Conservation (phyloP, 352 stramenopile genomes). For the Phytophthora idaei region DNA sequence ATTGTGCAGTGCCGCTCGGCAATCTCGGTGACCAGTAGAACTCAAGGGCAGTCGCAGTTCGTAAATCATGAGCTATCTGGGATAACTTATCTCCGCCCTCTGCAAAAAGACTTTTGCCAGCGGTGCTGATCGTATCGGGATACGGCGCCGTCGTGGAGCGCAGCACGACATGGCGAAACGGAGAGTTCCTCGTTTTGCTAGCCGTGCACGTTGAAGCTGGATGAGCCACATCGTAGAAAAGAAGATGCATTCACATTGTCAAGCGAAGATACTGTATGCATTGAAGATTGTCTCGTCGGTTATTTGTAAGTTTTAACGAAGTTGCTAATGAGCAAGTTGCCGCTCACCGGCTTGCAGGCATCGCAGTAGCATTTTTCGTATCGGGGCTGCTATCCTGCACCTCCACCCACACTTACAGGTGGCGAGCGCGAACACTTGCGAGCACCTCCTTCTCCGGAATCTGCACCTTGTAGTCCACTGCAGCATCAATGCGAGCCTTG, state of each 20-base stretch:
- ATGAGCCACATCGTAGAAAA: not conserved
- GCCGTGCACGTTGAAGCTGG: conserved; percentile 15
- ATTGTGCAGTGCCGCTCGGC: too few species aligned
- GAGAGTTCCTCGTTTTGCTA: conserved; percentile 3
- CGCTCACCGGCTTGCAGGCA: not conserved
- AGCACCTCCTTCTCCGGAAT: conserved; percentile 32
- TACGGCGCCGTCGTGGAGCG: not conserved
- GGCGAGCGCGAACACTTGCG: conserved; percentile 15
- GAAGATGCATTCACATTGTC: not conserved
- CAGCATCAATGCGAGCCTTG: conserved; percentile 59
- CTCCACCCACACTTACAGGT: conserved; percentile 18
- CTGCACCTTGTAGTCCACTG: conserved; percentile 39
- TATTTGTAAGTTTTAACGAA: too few species aligned
- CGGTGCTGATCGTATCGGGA: too few species aligned
- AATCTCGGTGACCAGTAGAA: too few species aligned
- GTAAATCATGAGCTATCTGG: too few species aligned
- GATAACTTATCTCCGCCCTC: too few species aligned
- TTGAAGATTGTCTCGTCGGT: too few species aligned
- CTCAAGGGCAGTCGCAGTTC: too few species aligned
- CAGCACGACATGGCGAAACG: conserved; percentile 2
- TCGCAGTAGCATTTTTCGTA: not conserved
- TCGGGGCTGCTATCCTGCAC: not conserved
- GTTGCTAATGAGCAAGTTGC: not conserved
- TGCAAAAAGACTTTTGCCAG: too few species aligned
- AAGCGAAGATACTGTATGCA: too few species aligned